phyloP scores from a whole-genome alignment of 371 early-diverging fungal species.

The Rhizomucor miehei region DNA sequence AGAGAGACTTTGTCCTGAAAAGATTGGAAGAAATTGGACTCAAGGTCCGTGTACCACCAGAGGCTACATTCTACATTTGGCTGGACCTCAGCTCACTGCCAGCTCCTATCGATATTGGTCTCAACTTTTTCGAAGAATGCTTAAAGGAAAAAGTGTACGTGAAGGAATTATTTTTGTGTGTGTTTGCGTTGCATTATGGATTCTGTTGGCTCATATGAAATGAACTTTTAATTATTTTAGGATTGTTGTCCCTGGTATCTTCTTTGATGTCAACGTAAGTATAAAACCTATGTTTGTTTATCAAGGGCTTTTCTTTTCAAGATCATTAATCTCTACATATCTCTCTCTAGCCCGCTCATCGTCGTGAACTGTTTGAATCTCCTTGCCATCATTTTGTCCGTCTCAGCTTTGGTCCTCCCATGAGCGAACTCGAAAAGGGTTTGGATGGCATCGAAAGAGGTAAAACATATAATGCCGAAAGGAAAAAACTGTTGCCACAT shows the following conservation, averaged over 20 bases:
- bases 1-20: conserved; percentile 41
- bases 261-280: conserved; percentile 51
- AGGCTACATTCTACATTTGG: conserved; percentile 53
- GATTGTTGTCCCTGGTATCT: conserved; percentile 47
- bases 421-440: conserved; percentile 41
- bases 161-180: neutral
- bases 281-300: neutral
- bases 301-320: neutral
- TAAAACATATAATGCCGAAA: no score
- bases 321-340: neutral
- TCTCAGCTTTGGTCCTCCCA: conserved; percentile 46
- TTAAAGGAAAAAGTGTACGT: conserved; percentile 46
- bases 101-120: conserved; percentile 45
- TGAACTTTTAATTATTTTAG: no score
- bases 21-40: conserved; percentile 38
- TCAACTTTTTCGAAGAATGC: conserved; percentile 49
- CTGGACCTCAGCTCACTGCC: conserved; percentile 36
- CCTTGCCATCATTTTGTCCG: conserved; percentile 53
- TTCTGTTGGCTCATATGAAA: no score
- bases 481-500: no score
- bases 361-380: conserved; percentile 48
- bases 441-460: conserved; percentile 44
- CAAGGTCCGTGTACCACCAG: conserved; percentile 32
- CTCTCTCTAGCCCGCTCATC: conserved; percentile 40
- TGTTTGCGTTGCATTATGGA: neutral